Conservation (phyloP, 306 rosid genomes). For the Carpinus viminea region DNA sequence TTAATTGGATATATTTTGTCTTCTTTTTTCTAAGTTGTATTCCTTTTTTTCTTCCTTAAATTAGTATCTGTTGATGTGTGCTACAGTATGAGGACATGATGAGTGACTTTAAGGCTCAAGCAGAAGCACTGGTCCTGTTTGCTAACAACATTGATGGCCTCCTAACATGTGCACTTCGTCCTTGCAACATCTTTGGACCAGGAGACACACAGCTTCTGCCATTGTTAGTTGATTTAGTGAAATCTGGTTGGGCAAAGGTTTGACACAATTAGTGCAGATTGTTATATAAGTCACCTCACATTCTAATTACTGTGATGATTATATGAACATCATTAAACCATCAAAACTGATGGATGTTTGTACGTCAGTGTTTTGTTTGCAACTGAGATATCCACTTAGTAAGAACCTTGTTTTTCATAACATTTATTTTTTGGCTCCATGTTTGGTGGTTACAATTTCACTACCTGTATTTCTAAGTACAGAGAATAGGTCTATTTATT, state of each 20-base stretch:
- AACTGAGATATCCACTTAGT: conserved; percentile 15
- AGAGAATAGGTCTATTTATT: not conserved
- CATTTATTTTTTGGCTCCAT: conserved; percentile 22
- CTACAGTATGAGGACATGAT: conserved; percentile 61
- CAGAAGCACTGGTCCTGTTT: conserved; percentile 70
- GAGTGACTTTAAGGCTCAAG: conserved; percentile 85
- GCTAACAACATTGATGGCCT: conserved; percentile 80
- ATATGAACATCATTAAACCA: conserved; percentile 4
- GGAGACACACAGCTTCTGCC: conserved; percentile 70
- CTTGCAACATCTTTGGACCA: conserved; percentile 86
- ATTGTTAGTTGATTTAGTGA: conserved; percentile 55
- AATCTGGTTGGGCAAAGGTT: conserved; percentile 76
- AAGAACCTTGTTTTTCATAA: conserved; percentile 14
- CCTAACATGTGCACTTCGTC: conserved; percentile 87
- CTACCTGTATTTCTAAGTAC: conserved; percentile 10
- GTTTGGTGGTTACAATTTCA: conserved; percentile 22
- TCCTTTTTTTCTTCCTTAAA: not conserved
- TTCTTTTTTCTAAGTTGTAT: conserved; percentile 23
- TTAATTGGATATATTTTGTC: conserved; percentile 18
- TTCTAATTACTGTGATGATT: conserved; percentile 1
- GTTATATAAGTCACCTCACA: not conserved
- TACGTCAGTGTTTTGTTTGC: conserved; percentile 3
- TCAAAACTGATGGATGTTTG: conserved; percentile 19
- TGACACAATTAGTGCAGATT: conserved; percentile 16
- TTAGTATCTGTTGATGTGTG: conserved; percentile 24